A percentile compares a stretch with the other conserved stretches of the same genome.
Evolutionary conservation across 495 filamentous ascomycete genomes (phyloP).

Genomic region (Evansstolkia leycettana): DNA sequence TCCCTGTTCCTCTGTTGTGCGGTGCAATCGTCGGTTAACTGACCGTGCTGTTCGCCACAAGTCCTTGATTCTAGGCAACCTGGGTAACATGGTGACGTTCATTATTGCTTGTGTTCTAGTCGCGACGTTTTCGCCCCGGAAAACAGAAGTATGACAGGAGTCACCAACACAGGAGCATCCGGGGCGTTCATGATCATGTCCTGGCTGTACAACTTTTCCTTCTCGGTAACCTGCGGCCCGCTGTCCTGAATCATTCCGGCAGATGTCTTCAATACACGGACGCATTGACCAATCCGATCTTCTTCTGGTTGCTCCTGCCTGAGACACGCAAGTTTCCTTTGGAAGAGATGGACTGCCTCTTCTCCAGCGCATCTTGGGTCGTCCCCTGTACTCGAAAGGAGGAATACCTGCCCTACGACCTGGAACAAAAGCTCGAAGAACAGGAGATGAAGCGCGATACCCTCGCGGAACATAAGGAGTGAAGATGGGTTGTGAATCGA

Average conservation of each 20-base stretch:
- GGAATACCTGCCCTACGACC: slow-evolving; percentile 23
- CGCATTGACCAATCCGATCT: slow-evolving; percentile 26
- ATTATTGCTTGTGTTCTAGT: slow-evolving; percentile 34
- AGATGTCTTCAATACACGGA: slow-evolving; percentile 47
- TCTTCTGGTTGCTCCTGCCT: slow-evolving; percentile 50
- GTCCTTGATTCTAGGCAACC: slow-evolving; percentile 52
- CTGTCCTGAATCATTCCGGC: slow-evolving; percentile 41
- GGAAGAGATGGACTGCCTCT: slow-evolving; percentile 60
- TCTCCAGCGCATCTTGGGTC: slow-evolving; percentile 55
- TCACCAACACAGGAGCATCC: too few relatives aligned
- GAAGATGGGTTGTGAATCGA: slow-evolving; percentile 2
- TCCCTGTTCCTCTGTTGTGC: slow-evolving; percentile 53
- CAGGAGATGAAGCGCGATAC: slow-evolving; percentile 22
- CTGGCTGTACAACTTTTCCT: slow-evolving; percentile 46
- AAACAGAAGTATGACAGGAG: too few relatives aligned
- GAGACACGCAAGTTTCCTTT: slow-evolving; percentile 55
- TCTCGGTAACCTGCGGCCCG: slow-evolving; percentile 40
- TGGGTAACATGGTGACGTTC: slow-evolving; percentile 50
- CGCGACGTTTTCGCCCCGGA: slow-evolving; percentile 50
- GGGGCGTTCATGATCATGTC: slow-evolving; percentile 51
- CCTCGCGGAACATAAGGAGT: slow-evolving; percentile 11
- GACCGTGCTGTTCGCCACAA: slow-evolving; percentile 53
- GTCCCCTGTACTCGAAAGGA: slow-evolving; percentile 36
- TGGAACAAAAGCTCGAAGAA: slow-evolving; percentile 27
- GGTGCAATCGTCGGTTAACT: slow-evolving; percentile 52